A percentile compares a stretch with the other conserved stretches of the same genome.
Evolutionary conservation across 2,329 filamentous ascomycete genomes (phyloP).

Genomic region (Sporothrix mexicana): DNA sequence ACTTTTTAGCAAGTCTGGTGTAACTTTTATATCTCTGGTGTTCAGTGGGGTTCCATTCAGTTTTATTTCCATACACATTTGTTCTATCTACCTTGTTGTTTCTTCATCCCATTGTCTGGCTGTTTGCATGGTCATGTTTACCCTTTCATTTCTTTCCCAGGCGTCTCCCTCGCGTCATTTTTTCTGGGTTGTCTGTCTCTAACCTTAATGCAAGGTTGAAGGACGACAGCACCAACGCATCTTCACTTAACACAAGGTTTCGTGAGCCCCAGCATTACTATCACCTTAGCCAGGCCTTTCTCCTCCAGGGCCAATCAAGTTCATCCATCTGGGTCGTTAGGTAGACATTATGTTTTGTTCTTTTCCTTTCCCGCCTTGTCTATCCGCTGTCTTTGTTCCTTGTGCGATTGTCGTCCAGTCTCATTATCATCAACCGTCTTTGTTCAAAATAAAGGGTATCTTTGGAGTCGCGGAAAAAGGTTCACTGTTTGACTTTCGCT

Average conservation of each 20-base stretch:
- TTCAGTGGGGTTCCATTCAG: conserved; percentile 11
- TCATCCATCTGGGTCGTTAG: neutral
- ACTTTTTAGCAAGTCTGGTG: conserved; percentile 1
- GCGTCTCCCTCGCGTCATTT: too few species aligned
- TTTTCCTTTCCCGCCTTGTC: neutral
- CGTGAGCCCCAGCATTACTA: too few species aligned
- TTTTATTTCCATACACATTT: neutral
- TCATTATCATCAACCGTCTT: neutral
- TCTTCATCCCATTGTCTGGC: neutral
- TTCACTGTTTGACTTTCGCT: neutral
- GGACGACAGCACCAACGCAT: too few species aligned
- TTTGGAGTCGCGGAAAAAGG: neutral
- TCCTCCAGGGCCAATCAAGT: neutral
- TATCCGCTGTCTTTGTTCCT: neutral
- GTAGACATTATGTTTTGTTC: neutral
- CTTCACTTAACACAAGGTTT: too few species aligned
- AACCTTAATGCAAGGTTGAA: too few species aligned
- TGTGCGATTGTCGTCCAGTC: conserved; percentile 4
- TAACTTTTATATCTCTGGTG: conserved; percentile 16
- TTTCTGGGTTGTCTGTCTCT: too few species aligned
- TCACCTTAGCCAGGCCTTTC: neutral
- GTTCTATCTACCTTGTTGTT: conserved; percentile 1
- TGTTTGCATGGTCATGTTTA: neutral
- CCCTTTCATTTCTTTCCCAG: neutral
- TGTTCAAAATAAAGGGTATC: conserved; percentile 3